Evolutionary conservation across 768 basidiomycete species (phyloP), one percentile per base, ranked within the genome.

Genomic region (Suillus hirtellus): DNA sequence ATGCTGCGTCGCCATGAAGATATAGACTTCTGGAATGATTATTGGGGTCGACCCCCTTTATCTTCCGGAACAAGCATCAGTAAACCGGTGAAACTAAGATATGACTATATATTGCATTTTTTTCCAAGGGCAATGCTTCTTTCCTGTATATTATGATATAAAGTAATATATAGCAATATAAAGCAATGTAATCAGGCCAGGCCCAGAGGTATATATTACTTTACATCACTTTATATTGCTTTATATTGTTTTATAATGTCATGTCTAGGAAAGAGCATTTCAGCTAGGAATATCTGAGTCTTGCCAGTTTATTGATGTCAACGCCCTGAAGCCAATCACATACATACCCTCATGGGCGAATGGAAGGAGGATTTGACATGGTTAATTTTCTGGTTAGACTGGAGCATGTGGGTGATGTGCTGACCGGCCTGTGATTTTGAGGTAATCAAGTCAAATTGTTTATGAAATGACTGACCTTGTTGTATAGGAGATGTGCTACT

Each of bases 401-500:
- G 70, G 70, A 69, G 38, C 14, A 65, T 65, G 15, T 70, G 69
- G 69, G 61, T 68, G n/a, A 70, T 59, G 35, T 70, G 69, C 27
- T 49, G 61, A 19, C 69, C 69, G 14, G 54, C 34, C 5, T 69
- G 68, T 56, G 49, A 59, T 31, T 31, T 59, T 0, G 64, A 68
- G 60, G 67, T 68, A 55, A 2, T 38, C 11, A 19, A 7, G 19
- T 35, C 11, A n/a, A n/a, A 6, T 35, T n/a, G 5, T 52, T 31
- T 19, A 10, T 10, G 1, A 31, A 31, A 31, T 54, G 34, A 54
- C 34, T 54, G 53, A 54, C 19, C 2, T n/a, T 19, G 27, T 54
- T 17, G 8, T 19, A n/a, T 9, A 73, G 73, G 71, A 73, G 42
- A 67, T 69, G 49, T 73, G 72, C 46, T 74, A 69, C 44, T 52